Evolutionary conservation across 331 rosid species (phyloP).

Genomic region (Cydonia oblonga): DNA sequence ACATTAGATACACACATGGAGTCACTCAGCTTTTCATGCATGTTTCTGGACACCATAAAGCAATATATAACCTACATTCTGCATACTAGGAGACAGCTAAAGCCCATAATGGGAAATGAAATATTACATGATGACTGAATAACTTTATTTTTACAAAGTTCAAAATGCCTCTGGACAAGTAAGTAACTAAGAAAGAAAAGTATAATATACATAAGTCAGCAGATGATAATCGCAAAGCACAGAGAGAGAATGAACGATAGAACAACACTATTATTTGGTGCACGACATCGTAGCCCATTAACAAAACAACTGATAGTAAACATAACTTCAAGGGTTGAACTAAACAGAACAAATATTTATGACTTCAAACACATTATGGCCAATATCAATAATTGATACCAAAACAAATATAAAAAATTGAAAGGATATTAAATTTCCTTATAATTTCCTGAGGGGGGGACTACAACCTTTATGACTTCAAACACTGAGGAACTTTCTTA

Average conservation of each 20-base stretch:
- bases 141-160: neutral
- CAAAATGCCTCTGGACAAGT: neutral
- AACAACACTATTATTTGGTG: neutral
- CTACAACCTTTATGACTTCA: too few relatives aligned
- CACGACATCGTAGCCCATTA: neutral
- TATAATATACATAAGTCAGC: neutral
- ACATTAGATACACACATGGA: slow-evolving; percentile 2
- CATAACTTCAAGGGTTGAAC: neutral
- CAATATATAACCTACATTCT: neutral
- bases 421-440: too few relatives aligned
- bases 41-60: neutral
- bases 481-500: neutral
- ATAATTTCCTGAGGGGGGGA: too few relatives aligned
- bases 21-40: neutral
- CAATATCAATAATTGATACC: too few relatives aligned
- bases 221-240: neutral
- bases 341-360: neutral
- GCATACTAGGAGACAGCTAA: too few relatives aligned
- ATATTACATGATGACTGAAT: neutral
- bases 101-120: too few relatives aligned
- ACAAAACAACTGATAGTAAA: neutral
- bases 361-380: too few relatives aligned
- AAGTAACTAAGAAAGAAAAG: neutral
- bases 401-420: too few relatives aligned
- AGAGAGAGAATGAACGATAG: neutral